Percentiles rank a stretch among this genome's conserved stretches.
Conservation (phyloP, 805 yeast genomes). For the Danielia oregonensis region DNA sequence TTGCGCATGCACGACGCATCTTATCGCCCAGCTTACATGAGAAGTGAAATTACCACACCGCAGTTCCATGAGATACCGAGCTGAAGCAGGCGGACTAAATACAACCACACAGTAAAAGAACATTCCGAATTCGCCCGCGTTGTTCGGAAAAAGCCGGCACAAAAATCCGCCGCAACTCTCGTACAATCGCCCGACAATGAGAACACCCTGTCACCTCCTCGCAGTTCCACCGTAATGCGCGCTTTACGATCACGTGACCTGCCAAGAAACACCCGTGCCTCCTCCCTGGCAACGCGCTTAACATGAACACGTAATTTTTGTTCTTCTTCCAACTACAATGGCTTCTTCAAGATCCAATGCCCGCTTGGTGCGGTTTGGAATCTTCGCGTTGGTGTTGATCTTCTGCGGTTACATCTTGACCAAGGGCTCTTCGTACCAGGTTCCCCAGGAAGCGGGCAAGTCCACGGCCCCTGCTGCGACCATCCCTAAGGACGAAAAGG, state of each 20-base stretch:
- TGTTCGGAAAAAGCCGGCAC: too few species aligned
- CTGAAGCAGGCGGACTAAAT: too few species aligned
- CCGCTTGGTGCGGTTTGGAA: constrained; percentile 44
- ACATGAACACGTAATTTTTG: constrained; percentile 2
- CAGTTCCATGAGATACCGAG: too few species aligned
- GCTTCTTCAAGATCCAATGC: constrained; percentile 42
- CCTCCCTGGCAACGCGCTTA: constrained; percentile 1
- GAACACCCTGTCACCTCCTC: too few species aligned
- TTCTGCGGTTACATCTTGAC: constrained; percentile 47
- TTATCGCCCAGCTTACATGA: too few species aligned
- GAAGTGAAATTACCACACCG: too few species aligned
- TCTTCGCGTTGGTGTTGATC: constrained; percentile 43
- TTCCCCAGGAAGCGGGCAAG: not conserved
- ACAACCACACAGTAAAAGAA: too few species aligned
- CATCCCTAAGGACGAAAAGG: not conserved
- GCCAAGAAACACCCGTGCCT: constrained; percentile 1
- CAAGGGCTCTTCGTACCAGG: constrained; percentile 40
- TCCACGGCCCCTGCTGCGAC: constrained; percentile 3
- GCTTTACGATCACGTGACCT: not conserved
- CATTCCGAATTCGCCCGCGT: too few species aligned
- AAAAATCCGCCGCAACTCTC: too few species aligned
- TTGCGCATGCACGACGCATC: too few species aligned
- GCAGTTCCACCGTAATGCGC: too few species aligned
- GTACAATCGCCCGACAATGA: too few species aligned
- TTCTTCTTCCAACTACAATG: constrained; percentile 10